Evolutionary conservation across 225 moss, liverwort and hornwort species (phyloP).

Genomic region (Neckera pumila): DNA sequence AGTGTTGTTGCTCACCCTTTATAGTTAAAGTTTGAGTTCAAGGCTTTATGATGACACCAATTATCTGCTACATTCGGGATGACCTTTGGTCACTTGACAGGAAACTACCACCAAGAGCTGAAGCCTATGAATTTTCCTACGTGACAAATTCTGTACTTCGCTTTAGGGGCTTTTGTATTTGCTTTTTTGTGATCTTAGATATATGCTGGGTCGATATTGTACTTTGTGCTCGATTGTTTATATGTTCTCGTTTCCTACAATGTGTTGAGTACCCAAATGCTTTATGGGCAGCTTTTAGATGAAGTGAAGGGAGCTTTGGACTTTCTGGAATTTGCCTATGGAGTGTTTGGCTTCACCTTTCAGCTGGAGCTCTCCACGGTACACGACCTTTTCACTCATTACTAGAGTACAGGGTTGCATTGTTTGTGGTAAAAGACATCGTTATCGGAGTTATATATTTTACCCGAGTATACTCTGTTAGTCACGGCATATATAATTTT

Average conservation of each 20-base stretch:
- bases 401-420: neutral
- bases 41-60: constrained; percentile 7
- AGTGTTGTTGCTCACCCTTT: neutral
- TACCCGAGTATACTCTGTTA: neutral
- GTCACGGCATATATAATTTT: neutral
- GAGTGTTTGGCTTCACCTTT: constrained; percentile 73
- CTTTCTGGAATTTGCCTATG: constrained; percentile 61
- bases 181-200: neutral
- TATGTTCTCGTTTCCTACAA: neutral
- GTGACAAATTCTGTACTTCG: neutral
- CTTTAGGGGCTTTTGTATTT: neutral
- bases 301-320: constrained; percentile 67
- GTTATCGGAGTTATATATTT: neutral
- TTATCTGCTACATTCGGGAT: constrained; percentile 9
- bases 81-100: constrained; percentile 5
- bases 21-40: neutral
- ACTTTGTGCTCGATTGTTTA: neutral
- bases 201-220: neutral
- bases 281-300: constrained; percentile 37
- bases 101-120: constrained; percentile 10
- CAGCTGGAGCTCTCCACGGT: constrained; percentile 85
- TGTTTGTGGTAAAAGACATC: neutral
- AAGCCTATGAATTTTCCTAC: neutral
- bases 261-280: neutral
- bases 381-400: neutral